A percentile compares a stretch with the other conserved stretches of the same genome.
Conservation (phyloP, 78 protist species). For the Parvularia atlantis region DNA sequence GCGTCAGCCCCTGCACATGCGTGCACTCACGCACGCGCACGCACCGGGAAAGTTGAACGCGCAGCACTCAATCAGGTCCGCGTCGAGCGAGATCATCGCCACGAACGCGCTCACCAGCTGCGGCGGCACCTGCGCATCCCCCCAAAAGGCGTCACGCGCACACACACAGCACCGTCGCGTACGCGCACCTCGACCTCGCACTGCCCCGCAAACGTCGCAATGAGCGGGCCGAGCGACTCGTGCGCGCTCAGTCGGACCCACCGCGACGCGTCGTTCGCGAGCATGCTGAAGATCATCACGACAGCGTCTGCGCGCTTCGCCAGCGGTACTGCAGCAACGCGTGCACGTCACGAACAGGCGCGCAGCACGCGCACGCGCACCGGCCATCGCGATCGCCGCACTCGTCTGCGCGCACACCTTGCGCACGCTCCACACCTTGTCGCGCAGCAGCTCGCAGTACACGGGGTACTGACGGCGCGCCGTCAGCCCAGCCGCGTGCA, state of each 20-base stretch:
- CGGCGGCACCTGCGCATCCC: background rate
- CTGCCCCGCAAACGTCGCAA: conserved; percentile 11
- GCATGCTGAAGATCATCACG: background rate
- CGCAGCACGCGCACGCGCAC: too few relatives aligned
- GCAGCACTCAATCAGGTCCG: conserved; percentile 2
- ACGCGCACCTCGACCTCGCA: background rate
- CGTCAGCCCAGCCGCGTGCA: too few relatives aligned
- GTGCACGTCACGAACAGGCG: too few relatives aligned
- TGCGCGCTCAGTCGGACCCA: conserved; percentile 34
- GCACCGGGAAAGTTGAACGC: conserved; percentile 49
- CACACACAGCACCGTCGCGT: background rate
- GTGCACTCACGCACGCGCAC: too few relatives aligned
- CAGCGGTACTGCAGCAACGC: too few relatives aligned
- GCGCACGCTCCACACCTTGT: too few relatives aligned
- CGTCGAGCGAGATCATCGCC: conserved; percentile 4
- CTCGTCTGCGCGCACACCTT: too few relatives aligned
- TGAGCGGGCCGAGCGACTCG: conserved; percentile 24
- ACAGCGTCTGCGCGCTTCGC: too few relatives aligned
- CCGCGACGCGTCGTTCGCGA: conserved; percentile 16
- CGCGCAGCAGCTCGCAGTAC: too few relatives aligned
- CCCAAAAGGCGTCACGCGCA: background rate
- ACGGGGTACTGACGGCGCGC: too few relatives aligned
- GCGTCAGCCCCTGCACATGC: too few relatives aligned
- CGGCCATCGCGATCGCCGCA: too few relatives aligned
- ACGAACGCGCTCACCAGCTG: background rate